Evolutionary conservation across 2,329 filamentous ascomycete genomes (phyloP), one percentile per base, ranked within the genome.

Genomic region (Leptographium lundbergii): DNA sequence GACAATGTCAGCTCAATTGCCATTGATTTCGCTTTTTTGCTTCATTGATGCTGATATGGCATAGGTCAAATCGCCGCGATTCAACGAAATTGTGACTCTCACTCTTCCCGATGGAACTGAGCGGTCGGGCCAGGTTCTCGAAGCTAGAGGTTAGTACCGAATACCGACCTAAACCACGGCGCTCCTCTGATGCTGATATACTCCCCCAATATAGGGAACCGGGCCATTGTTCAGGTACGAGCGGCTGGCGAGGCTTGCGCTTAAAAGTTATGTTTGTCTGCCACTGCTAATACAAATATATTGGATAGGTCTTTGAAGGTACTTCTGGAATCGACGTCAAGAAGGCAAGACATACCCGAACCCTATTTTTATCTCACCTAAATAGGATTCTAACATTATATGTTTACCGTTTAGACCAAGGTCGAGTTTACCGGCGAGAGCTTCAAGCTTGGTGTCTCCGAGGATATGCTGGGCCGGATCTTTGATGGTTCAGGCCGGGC

Each of bases 381-480:
- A 17, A 22, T 10, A 11, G n/a, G 19, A 22, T 4, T 14, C 47
- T 50, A 14, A 50, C 47, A 2, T 14, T 50, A 25, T 11, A 24
- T 50, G n/a, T 10, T 19, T 22, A 13, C 14, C 58, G 10, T 47
- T 52, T n/a, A 94, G 91, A 96, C 92, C 59, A 95, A 88, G 81
- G 92, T 99, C 73, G 89, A 99, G 73, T 97, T 99, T 74, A 95
- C 89, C 36, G 94, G 94, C 62, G 84, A 96, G 77, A 97, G 89
- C 78, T 79, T 99, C 78, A 97, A 97, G 83, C 88, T 99, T 57
- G 94, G 94, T 74, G 94, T 99, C 61, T 97, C 94, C 57, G 95
- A 99, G 77, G 94, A 99, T 79, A 99, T 99, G 94, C 77, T 99
- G 75, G 94, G 94, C 65, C 92, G 95, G 78, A 91, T 97, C 74